Conservation (phyloP, 1,284 basidiomycete genomes). For the Sporisorium sorghi region DNA sequence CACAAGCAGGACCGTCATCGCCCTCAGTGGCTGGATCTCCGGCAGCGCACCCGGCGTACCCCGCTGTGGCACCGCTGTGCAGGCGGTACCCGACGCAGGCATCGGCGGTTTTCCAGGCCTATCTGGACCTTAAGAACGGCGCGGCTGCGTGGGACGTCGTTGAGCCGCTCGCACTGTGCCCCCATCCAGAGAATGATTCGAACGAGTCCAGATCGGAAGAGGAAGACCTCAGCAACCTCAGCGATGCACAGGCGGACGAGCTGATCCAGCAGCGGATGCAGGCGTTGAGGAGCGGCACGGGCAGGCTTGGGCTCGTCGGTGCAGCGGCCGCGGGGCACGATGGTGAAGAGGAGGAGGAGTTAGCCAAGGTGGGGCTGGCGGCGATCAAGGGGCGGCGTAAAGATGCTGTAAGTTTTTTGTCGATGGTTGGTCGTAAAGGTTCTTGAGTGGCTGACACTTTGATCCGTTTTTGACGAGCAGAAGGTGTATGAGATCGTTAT, state of each 20-base stretch:
- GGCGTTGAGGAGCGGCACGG: not conserved
- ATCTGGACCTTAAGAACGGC: slow-evolving; percentile 64
- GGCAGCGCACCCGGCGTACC: slow-evolving; percentile 38
- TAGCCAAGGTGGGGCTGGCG: slow-evolving; percentile 12
- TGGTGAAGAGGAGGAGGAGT: slow-evolving; percentile 7
- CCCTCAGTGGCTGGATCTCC: slow-evolving; percentile 14
- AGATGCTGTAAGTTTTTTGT: slow-evolving; percentile 24
- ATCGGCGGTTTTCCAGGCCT: slow-evolving; percentile 65
- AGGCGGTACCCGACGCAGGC: slow-evolving; percentile 62
- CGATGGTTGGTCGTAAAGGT: too few relatives aligned
- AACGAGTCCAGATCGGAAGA: too few relatives aligned
- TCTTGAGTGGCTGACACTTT: slow-evolving; percentile 9
- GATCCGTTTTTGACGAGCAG: not conserved
- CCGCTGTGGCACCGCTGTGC: slow-evolving; percentile 41
- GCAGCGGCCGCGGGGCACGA: too few relatives aligned
- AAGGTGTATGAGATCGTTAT: slow-evolving; percentile 39
- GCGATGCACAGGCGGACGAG: slow-evolving; percentile 25
- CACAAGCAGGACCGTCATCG: slow-evolving; percentile 14
- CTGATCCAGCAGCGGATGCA: slow-evolving; percentile 10
- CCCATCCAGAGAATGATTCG: not conserved
- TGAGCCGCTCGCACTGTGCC: slow-evolving; percentile 22
- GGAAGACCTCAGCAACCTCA: slow-evolving; percentile 17
- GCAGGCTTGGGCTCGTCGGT: slow-evolving; percentile 12
- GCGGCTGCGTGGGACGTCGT: slow-evolving; percentile 60
- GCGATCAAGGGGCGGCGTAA: slow-evolving; percentile 45